Base-by-base conservation (phyloP, 495 filamentous ascomycete genomes). In the Astrocystis sublimbata region DNA sequence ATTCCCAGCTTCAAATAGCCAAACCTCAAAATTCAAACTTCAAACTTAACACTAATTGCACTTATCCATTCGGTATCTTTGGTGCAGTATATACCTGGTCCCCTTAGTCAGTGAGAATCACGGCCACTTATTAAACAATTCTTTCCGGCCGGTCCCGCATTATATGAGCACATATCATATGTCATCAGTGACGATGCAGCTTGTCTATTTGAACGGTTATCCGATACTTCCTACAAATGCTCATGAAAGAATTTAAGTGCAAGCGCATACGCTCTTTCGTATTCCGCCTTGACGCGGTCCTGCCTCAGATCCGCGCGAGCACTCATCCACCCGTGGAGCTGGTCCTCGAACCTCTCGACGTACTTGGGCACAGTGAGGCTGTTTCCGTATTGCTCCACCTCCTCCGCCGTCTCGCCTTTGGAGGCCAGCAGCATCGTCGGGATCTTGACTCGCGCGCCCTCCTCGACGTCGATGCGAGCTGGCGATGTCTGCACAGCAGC, bases 311-410 rank as follows among this genome's bases (percentile, higher is more conserved):
- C 76, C 24, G 75, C 79, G 6, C 59, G 53, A 5, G 88, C 88
- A 55, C 84, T 86, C 88, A 90, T 89, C 73, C 80, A 90, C 15
- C 87, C 87, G 65, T 89, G 87, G 8, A 88, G 76, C 76, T 89
- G 86, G 28, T 81, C 78, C 3, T 76, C 41, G 54, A 85, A 90
- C 36, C 81, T 88, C 76, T 88, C 82, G 2, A 89, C 79, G 36
- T 85, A 71, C 41, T 86, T 81, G 33, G 79, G 74, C 17, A 79
- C 77, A 65, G 79, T 80, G 59, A 88, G 68, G 15, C 78, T 81
- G 45, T 80, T 71, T 65, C 84, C 76, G 69, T 83, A 90, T 40
- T 74, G 73, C 64, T 80, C 75, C 13, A 89, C 83, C 41, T 81
- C 85, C 8, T 79, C 75, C 8, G 65, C 36, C 6, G 75, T 64